Base-by-base conservation (phyloP, 192 early-diverging fungal genomes). In the Rhizophagus prolifer region DNA sequence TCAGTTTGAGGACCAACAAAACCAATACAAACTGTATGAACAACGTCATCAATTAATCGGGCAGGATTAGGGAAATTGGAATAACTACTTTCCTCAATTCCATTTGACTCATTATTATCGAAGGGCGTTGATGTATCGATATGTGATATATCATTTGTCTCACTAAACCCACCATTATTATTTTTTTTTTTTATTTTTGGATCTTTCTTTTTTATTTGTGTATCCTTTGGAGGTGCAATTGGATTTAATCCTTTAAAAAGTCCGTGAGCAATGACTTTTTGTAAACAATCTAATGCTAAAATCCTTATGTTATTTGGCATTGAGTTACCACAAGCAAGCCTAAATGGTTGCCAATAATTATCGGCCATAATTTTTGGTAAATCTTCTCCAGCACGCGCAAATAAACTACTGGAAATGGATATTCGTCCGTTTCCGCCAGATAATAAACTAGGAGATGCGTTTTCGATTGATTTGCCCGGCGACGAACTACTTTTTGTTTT, bases 241-340 rank as follows among this genome's bases (percentile, higher is more conserved):
- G 75, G 69, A 21, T 67, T 72, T 38, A 78, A 67, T 1, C 83
- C 83, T 23, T 75, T 80, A 59, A 84, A 76, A 38, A 80, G 78
- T 3, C 83, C 83, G 44, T 84, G 83, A 25, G 83, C 83, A 41
- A 84, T 84, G 10, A 84, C 65, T 63, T 84, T 84, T 70, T 84
- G 80, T 25, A 84, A 80, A 19, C 78, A 77, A 77, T 84, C 81
- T 16, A 84, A 70, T 13, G 83, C 83, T 36, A 80, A 30, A 54
- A 82, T 79, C 30, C 81, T 78, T 76, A 84, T 79, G 41, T 80
- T 79, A 47, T 63, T 75, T 12, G 83, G 80, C 66, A 82, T 80
- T 1, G 79, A 79, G 31, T 74, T 79, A 2, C 71, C 78, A 60
- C 80, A 84, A 44, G 83, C 83, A 13, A 84, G 70, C 41, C 79